A percentile compares a stretch with the other conserved stretches of the same genome.
Conservation (phyloP, 495 filamentous ascomycete genomes). For the Bombardia bombarda region DNA sequence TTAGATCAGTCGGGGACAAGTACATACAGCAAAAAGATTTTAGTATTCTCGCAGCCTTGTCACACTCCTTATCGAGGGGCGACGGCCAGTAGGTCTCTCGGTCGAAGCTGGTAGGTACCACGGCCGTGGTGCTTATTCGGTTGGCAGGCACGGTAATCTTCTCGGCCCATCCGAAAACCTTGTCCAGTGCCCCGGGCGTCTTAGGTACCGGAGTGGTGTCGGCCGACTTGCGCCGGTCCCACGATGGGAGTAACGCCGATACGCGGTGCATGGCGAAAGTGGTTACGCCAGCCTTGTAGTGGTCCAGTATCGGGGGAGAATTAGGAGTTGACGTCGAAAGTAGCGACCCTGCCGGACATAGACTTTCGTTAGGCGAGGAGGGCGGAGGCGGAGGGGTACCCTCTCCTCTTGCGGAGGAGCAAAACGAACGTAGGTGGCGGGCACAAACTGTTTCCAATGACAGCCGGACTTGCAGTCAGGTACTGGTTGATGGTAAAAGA, state of each 20-base stretch:
- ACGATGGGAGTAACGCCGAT: slow-evolving; percentile 41
- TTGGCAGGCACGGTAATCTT: slow-evolving; percentile 31
- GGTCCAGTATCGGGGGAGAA: too few relatives aligned
- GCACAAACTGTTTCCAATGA: too few relatives aligned
- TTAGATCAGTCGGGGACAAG: background rate
- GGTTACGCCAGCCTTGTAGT: too few relatives aligned
- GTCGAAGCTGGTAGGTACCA: slow-evolving; percentile 40
- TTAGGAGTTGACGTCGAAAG: too few relatives aligned
- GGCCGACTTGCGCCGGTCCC: slow-evolving; percentile 36
- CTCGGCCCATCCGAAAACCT: slow-evolving; percentile 40
- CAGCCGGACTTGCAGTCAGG: too few relatives aligned
- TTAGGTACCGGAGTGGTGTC: slow-evolving; percentile 8
- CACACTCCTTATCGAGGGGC: slow-evolving; percentile 71
- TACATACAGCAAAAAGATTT: slow-evolving; percentile 68
- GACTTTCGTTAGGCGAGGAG: background rate
- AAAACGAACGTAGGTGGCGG: too few relatives aligned
- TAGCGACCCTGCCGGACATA: slow-evolving; percentile 8
- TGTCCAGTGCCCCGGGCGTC: slow-evolving; percentile 25
- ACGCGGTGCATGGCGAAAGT: slow-evolving; percentile 40
- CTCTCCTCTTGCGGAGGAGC: background rate
- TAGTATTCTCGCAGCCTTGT: slow-evolving; percentile 79
- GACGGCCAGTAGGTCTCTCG: slow-evolving; percentile 74
- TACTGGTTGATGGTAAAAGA: background rate
- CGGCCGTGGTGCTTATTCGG: slow-evolving; percentile 40
- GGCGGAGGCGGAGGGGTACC: background rate